A percentile compares a stretch with the other conserved stretches of the same genome.
Evolutionary conservation across 352 stramenopile species (phyloP).

Genomic region (Pythium sp.): DNA sequence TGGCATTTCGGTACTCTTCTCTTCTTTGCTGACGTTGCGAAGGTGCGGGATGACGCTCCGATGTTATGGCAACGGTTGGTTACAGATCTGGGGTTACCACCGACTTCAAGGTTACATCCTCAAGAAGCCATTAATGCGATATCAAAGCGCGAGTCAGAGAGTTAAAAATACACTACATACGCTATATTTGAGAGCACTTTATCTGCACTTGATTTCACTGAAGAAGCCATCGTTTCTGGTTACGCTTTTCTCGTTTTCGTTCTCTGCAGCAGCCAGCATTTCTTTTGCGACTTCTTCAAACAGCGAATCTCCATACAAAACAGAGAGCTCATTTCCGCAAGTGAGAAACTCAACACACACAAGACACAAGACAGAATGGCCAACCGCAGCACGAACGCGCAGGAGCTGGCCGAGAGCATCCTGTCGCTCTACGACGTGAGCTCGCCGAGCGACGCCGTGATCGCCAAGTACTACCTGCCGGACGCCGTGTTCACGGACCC

Average conservation of each 20-base stretch:
- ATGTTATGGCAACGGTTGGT: conserved; percentile 10
- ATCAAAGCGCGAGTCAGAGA: background rate
- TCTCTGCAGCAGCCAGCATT: background rate
- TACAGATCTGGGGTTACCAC: background rate
- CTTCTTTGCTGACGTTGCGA: conserved; percentile 2
- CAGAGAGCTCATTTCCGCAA: background rate
- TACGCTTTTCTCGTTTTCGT: conserved; percentile 1
- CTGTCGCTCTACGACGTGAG: conserved; percentile 84
- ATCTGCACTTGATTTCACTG: background rate
- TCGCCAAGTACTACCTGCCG: conserved; percentile 73
- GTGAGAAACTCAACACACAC: background rate
- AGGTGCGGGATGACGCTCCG: conserved; percentile 7
- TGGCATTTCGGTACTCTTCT: background rate
- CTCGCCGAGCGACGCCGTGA: conserved; percentile 58
- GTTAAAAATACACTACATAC: background rate
- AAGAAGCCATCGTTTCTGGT: background rate
- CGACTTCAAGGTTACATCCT: conserved; percentile 1
- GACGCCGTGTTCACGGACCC: conserved; percentile 82
- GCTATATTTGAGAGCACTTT: background rate
- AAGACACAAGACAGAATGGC: conserved; percentile 31
- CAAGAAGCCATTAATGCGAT: background rate
- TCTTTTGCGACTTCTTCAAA: conserved; percentile 4
- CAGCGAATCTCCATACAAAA: background rate
- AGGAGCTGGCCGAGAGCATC: conserved; percentile 77
- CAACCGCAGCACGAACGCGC: conserved; percentile 63